Conservation (phyloP, 257 asterid genomes). For the Solanum ossicruentum region DNA sequence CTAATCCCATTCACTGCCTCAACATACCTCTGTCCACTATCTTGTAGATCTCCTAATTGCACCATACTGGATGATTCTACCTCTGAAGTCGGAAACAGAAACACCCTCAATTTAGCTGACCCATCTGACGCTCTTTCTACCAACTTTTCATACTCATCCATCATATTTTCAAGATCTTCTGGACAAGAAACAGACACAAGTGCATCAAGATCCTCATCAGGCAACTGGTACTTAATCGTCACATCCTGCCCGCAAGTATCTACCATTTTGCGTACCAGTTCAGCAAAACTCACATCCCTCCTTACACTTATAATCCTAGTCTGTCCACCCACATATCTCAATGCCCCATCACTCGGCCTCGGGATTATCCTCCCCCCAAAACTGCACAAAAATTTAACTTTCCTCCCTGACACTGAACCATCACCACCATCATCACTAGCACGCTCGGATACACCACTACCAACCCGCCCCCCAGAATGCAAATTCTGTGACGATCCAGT, state of each 20-base stretch:
- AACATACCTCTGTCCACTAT: constrained; percentile 68
- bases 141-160: constrained; percentile 90
- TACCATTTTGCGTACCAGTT: constrained; percentile 53
- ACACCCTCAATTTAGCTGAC: constrained; percentile 81
- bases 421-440: constrained; percentile 61
- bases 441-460: constrained; percentile 41
- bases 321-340: constrained; percentile 96
- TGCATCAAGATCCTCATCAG: constrained; percentile 96
- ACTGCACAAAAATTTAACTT: constrained; percentile 85
- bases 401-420: constrained; percentile 56
- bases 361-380: constrained; percentile 95
- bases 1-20: constrained; percentile 85
- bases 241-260: constrained; percentile 44
- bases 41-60: constrained; percentile 50
- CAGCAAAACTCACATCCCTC: constrained; percentile 47
- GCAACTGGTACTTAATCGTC: constrained; percentile 87
- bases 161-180: constrained; percentile 96
- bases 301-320: constrained; percentile 77
- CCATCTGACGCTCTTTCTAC: constrained; percentile 65
- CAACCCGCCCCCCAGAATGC: constrained; percentile 13
- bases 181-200: constrained; percentile 85
- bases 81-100: constrained; percentile 75
- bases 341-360: constrained; percentile 70
- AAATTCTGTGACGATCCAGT: constrained; percentile 23
- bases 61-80: constrained; percentile 33